Evolutionary conservation across 108 stramenopile species (phyloP), one percentile per base, ranked within the genome.

Genomic region (Pseudonitzschia multiseries): DNA sequence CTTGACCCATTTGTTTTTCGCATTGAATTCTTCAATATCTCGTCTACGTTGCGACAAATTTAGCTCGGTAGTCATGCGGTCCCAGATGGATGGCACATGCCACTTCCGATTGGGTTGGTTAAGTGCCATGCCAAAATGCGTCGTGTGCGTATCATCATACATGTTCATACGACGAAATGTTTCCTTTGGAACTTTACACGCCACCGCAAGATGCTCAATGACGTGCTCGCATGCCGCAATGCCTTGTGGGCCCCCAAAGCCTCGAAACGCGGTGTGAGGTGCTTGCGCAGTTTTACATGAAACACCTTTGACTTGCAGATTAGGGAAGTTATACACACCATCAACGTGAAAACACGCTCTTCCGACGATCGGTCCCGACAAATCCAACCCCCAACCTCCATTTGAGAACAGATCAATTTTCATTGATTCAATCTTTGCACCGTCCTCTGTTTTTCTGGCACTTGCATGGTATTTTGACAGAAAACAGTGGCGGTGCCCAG

Each of bases 241-340:
- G 0, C 95, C 94, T 73, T 90, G 90, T 24, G 91, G 91, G 32
- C 91, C 97, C 41, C 97, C 97, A 75, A 98, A 98, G 22, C 97
- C 97, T 31, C 97, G 81, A 76, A 88, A 98, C 13, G 97, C 97
- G 0, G 96, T 98, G 68, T 97, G 95, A 8, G 92, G 88, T 20
- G 96, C 89, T 65, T 96, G 96, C 31, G 86, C 88, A 10, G 97
- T 98, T 66, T 92, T 94, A 83, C 96, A 97, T 9, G 87, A 82
- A 28, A 82, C 78, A 8, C 96, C 97, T 29, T 81, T 72, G 12
- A 83, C 89, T 53, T 87, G 82, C 31, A 98, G 79, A 66, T 89
- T 77, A 8, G 93, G 96, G 87, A 93, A 97, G 69, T 82, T 73
- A 85, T 98, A 98, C 56, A 74, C 76, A 51, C 87, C 88, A 77